Conservation (phyloP, 192 early-diverging fungal species). For the Coemansia sp. region DNA sequence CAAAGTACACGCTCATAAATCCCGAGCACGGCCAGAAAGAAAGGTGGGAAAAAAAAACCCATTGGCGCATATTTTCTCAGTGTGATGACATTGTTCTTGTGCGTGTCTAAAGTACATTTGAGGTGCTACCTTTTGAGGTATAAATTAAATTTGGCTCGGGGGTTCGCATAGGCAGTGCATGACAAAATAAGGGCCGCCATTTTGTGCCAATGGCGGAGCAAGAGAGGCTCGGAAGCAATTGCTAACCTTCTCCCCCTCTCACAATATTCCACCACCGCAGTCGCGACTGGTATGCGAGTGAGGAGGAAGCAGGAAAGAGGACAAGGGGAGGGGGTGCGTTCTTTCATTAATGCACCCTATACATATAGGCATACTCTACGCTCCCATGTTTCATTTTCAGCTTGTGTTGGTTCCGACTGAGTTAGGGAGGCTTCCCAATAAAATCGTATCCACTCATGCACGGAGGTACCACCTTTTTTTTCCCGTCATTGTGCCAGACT, state of each 20-base stretch:
- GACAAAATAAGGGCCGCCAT: neutral
- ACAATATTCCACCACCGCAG: neutral
- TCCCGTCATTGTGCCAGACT: neutral
- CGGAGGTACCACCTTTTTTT: neutral
- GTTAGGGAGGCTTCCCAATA: neutral
- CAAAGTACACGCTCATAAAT: slow-evolving; percentile 2
- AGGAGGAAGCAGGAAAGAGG: neutral
- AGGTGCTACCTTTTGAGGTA: neutral
- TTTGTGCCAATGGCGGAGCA: neutral
- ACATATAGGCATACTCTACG: neutral
- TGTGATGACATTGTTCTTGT: neutral
- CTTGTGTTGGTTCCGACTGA: neutral
- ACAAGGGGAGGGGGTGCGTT: neutral
- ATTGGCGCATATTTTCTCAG: neutral
- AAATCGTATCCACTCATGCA: neutral
- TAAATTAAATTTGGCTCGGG: neutral
- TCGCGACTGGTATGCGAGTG: neutral
- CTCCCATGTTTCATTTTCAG: neutral
- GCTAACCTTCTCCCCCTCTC: neutral
- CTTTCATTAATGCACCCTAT: neutral
- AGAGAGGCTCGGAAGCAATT: neutral
- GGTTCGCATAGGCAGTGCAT: slow-evolving; percentile 9
- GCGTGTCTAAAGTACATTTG: neutral
- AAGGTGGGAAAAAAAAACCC: neutral
- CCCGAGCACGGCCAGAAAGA: neutral